phyloP scores from a whole-genome alignment of 768 basidiomycete species.

The Tremella fuciformis region DNA sequence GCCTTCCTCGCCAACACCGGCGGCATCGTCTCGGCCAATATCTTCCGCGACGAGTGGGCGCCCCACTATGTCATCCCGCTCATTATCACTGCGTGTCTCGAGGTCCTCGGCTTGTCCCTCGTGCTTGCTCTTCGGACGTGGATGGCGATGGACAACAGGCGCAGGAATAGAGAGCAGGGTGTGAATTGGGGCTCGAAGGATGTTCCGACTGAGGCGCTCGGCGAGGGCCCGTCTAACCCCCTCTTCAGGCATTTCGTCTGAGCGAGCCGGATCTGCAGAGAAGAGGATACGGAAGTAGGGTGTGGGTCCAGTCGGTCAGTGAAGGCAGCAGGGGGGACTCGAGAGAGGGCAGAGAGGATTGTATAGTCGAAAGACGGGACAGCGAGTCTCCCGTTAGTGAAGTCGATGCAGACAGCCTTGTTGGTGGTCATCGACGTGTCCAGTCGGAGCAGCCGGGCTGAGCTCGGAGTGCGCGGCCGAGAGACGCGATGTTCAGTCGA shows the following conservation, averaged over 20 bases:
- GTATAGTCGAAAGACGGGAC: too few relatives aligned
- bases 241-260: conserved; percentile 15
- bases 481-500: too few relatives aligned
- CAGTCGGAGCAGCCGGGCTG: too few relatives aligned
- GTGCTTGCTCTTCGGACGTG: conserved; percentile 9
- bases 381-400: too few relatives aligned
- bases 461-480: too few relatives aligned
- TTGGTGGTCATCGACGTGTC: too few relatives aligned
- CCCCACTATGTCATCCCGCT: conserved; percentile 26
- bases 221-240: conserved; percentile 13
- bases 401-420: too few relatives aligned
- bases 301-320: too few relatives aligned
- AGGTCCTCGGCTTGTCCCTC: conserved; percentile 13
- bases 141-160: conserved; percentile 17
- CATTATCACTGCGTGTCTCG: conserved; percentile 23
- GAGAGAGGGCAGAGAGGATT: too few relatives aligned
- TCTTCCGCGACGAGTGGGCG: conserved; percentile 19
- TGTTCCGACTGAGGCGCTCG: conserved; percentile 17
- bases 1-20: conserved; percentile 21
- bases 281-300: too few relatives aligned
- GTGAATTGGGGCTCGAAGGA: conserved; percentile 23
- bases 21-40: conserved; percentile 27
- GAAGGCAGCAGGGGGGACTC: too few relatives aligned
- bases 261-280: background rate
- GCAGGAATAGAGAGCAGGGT: conserved; percentile 20